Conservation (phyloP, 495 filamentous ascomycete genomes). For the Aspergillus baeticus region DNA sequence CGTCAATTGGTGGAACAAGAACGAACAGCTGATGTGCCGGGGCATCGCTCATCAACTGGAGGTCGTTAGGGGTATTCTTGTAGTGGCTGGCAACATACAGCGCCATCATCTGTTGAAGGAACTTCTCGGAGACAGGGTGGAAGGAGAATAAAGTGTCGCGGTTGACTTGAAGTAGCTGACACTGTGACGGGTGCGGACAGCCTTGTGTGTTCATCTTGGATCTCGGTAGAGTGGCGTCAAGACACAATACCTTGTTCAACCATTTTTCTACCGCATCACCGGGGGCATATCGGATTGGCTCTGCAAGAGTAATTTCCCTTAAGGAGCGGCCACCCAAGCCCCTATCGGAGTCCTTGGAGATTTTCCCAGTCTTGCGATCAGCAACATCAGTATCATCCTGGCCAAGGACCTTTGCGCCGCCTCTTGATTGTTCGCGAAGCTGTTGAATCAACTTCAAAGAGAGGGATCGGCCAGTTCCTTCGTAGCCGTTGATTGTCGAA, state of each 20-base stretch:
- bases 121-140: conserved; percentile 95
- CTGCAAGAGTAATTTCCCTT: conserved; percentile 85
- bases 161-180: conserved; percentile 90
- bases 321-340: conserved; percentile 73
- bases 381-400: conserved; percentile 63
- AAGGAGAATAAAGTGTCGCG: conserved; percentile 97
- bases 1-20: conserved; percentile 82
- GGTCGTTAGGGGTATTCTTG: conserved; percentile 97
- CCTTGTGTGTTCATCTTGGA: conserved; percentile 73
- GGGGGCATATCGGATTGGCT: conserved; percentile 92
- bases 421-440: conserved; percentile 85
- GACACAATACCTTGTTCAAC: conserved; percentile 91
- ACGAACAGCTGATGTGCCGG: conserved; percentile 97
- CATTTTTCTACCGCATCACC: conserved; percentile 93
- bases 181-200: conserved; percentile 85
- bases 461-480: conserved; percentile 92
- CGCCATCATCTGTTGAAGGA: conserved; percentile 96
- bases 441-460: conserved; percentile 98
- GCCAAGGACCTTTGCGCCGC: conserved; percentile 46
- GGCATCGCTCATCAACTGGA: conserved; percentile 97
- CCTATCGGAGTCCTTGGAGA: conserved; percentile 60
- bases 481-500: conserved; percentile 98
- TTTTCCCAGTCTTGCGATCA: conserved; percentile 69
- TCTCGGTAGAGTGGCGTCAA: conserved; percentile 84
- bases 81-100: conserved; percentile 98